Conservation (phyloP, 2,329 filamentous ascomycete species). For the Colletotrichum sp. region DNA sequence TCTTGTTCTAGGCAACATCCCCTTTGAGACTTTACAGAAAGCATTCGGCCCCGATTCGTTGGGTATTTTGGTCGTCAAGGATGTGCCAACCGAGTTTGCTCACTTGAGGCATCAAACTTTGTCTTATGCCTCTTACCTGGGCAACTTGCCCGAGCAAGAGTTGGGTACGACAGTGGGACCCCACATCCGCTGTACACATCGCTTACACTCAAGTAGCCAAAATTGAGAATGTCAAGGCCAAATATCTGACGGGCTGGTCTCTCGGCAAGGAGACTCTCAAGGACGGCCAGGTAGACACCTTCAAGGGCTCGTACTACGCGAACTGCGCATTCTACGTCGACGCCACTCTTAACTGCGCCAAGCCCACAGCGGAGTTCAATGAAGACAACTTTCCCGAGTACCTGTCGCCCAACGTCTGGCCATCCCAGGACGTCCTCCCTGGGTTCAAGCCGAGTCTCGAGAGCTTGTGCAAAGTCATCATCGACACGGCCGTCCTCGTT, state of each 20-base stretch:
- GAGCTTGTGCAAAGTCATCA: conserved; percentile 80
- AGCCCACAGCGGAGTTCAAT: conserved; percentile 63
- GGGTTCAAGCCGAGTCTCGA: conserved; percentile 78
- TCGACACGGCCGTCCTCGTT: conserved; percentile 87
- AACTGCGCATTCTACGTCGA: conserved; percentile 82
- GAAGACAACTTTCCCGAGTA: conserved; percentile 81
- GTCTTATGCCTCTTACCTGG: conserved; percentile 88
- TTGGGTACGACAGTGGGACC: conserved; percentile 61
- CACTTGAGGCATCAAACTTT: conserved; percentile 76
- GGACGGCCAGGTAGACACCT: conserved; percentile 77
- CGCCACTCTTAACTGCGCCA: conserved; percentile 63
- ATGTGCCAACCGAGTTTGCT: conserved; percentile 75
- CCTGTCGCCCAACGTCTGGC: conserved; percentile 91
- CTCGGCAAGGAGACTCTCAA: conserved; percentile 82
- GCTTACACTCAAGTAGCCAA: conserved; percentile 44
- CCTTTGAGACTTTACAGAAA: conserved; percentile 71
- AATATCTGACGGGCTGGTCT: conserved; percentile 78
- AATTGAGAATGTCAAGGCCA: conserved; percentile 64
- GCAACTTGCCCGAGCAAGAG: conserved; percentile 74
- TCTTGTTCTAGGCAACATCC: conserved; percentile 60
- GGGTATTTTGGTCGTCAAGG: conserved; percentile 92
- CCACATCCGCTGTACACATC: background rate
- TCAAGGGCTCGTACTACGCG: conserved; percentile 85
- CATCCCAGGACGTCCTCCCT: conserved; percentile 69
- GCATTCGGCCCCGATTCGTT: conserved; percentile 92